These are phyloP conservation scores for Suillus tomentosus DNA, from an alignment of 768 basidiomycete genomes.

Conservation along the genomic window DNA sequence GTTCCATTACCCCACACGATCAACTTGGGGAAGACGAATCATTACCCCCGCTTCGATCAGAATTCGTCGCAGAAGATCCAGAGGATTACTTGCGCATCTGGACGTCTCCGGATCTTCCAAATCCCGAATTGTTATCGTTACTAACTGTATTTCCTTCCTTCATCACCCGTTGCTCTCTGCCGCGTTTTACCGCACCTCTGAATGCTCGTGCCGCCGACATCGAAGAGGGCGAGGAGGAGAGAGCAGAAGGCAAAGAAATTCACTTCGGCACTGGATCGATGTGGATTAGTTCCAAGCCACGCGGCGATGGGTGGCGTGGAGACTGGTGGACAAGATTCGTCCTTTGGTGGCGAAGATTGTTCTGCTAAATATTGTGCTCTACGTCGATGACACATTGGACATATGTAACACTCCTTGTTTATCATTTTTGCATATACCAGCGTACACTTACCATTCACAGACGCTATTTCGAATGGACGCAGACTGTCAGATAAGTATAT, in stretches of 20 bases:
- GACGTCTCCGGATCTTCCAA: conserved; percentile 77
- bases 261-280: conserved; percentile 82
- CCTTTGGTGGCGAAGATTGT: conserved; percentile 77
- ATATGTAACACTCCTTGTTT: conserved; percentile 38
- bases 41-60: conserved; percentile 35
- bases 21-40: conserved; percentile 37
- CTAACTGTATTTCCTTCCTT: conserved; percentile 78
- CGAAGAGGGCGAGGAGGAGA: conserved; percentile 68
- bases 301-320: conserved; percentile 70
- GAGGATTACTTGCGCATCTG: conserved; percentile 71
- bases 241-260: conserved; percentile 56
- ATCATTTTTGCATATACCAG: conserved; percentile 24
- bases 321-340: conserved; percentile 79
- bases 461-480: conserved; percentile 28
- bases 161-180: conserved; percentile 66
- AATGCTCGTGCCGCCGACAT: conserved; percentile 52
- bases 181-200: conserved; percentile 60
- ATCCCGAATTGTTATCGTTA: conserved; percentile 71
- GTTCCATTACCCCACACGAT: conserved; percentile 36
- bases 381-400: conserved; percentile 29
- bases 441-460: conserved; percentile 27
- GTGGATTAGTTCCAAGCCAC: conserved; percentile 67
- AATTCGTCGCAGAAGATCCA: conserved; percentile 33
- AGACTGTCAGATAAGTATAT: conserved; percentile 12
- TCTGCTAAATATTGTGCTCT: conserved; percentile 54